Conservation (phyloP, 208 protist genomes). For the Acanthamoeba triangularis region DNA sequence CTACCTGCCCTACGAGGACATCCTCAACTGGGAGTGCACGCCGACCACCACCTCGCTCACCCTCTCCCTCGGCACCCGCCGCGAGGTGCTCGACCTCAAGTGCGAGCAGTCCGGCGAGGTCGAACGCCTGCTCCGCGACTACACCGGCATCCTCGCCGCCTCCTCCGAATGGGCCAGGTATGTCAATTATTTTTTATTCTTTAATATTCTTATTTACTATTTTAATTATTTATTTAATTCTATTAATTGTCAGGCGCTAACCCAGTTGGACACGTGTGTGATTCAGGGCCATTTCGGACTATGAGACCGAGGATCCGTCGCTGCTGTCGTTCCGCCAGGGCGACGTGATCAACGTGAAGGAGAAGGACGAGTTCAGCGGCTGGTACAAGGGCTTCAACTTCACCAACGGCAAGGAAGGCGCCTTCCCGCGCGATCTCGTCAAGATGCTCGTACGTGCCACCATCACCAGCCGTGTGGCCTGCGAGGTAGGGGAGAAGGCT, state of each 20-base stretch:
- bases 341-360: slow-evolving; percentile 73
- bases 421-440: slow-evolving; percentile 66
- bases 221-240: neutral
- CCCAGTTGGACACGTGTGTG: no score
- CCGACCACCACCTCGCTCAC: slow-evolving; percentile 54
- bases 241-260: no score
- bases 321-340: slow-evolving; percentile 67
- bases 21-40: slow-evolving; percentile 68
- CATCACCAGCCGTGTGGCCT: neutral
- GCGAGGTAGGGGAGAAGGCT: no score
- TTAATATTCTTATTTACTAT: neutral
- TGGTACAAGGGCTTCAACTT: slow-evolving; percentile 68
- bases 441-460: slow-evolving; percentile 61
- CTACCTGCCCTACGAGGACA: slow-evolving; percentile 50
- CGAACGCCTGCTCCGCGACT: slow-evolving; percentile 45
- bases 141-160: slow-evolving; percentile 40
- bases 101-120: slow-evolving; percentile 55
- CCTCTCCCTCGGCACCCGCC: neutral
- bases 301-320: slow-evolving; percentile 49
- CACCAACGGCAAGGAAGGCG: slow-evolving; percentile 27
- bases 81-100: slow-evolving; percentile 52
- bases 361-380: slow-evolving; percentile 36
- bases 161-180: slow-evolving; percentile 30
- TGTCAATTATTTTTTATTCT: neutral
- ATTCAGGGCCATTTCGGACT: slow-evolving; percentile 11